These are phyloP conservation scores for Paraglomus occultum DNA, from an alignment of 192 early-diverging fungal species.

Conservation along the genomic window DNA sequence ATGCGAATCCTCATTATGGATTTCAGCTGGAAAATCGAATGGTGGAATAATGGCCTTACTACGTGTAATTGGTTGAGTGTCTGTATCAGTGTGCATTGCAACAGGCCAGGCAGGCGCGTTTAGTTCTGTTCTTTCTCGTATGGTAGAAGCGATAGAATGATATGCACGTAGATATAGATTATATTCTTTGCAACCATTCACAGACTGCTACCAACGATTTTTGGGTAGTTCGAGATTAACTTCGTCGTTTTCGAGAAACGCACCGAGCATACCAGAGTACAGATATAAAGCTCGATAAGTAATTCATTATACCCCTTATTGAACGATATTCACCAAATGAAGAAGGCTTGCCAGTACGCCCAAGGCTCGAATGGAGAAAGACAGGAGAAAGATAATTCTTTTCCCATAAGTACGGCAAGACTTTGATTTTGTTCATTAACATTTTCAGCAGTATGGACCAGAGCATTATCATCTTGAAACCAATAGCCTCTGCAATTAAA, in stretches of 20 bases:
- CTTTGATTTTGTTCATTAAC: too few species aligned
- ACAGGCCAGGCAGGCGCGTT: too few species aligned
- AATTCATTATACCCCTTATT: not conserved
- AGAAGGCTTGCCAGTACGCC: not conserved
- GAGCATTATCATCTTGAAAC: too few species aligned
- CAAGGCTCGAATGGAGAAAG: not conserved
- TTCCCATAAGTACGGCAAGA: not conserved
- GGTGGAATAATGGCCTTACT: not conserved
- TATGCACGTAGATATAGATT: too few species aligned
- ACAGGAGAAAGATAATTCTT: constrained; percentile 1
- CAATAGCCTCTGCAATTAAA: too few species aligned
- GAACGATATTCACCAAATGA: not conserved
- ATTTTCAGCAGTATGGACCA: too few species aligned
- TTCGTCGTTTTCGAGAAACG: not conserved
- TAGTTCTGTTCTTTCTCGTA: too few species aligned
- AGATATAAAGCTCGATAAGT: constrained; percentile 3
- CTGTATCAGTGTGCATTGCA: not conserved
- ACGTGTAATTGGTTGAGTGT: not conserved
- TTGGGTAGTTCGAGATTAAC: too few species aligned
- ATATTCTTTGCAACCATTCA: too few species aligned
- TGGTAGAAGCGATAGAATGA: too few species aligned
- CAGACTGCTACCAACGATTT: too few species aligned
- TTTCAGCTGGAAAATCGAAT: not conserved
- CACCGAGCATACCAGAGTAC: constrained; percentile 1
- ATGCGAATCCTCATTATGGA: constrained; percentile 13